Evolutionary conservation across 2,329 filamentous ascomycete species (phyloP).

Genomic region (Fusarium sp.): DNA sequence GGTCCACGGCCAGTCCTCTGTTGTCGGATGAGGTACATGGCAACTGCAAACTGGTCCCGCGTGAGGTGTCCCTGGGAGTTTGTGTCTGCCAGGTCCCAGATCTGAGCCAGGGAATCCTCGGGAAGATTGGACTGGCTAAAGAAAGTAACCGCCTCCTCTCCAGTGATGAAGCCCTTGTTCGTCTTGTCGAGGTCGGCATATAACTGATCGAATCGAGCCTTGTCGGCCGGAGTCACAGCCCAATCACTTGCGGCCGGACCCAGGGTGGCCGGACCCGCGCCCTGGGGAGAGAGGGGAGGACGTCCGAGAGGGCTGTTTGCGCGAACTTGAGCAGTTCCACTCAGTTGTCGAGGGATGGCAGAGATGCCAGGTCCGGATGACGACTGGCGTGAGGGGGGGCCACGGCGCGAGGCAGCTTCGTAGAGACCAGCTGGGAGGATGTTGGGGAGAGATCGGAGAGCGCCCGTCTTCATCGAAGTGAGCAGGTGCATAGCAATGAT

Average conservation of each 20-base stretch:
- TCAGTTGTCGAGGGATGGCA: conserved; percentile 85
- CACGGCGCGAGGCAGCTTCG: conserved; percentile 84
- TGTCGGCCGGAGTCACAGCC: conserved; percentile 85
- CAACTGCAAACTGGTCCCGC: conserved; percentile 93
- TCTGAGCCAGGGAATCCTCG: conserved; percentile 89
- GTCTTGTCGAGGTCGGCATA: conserved; percentile 86
- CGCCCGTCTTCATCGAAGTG: conserved; percentile 87
- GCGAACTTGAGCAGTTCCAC: conserved; percentile 73
- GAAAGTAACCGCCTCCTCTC: conserved; percentile 93
- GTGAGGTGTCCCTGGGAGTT: conserved; percentile 87
- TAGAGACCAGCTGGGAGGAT: conserved; percentile 87
- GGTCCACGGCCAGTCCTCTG: conserved; percentile 77
- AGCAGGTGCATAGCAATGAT: conserved; percentile 98
- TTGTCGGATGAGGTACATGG: conserved; percentile 95
- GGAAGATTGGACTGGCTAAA: conserved; percentile 91
- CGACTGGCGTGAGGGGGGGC: conserved; percentile 60
- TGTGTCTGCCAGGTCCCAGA: conserved; percentile 97
- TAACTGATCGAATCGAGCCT: conserved; percentile 86
- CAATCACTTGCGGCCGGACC: conserved; percentile 68
- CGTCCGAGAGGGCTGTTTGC: conserved; percentile 68
- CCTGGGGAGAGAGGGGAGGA: conserved; percentile 58
- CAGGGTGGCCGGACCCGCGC: conserved; percentile 42
- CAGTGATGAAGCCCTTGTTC: conserved; percentile 85
- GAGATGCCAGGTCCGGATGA: conserved; percentile 65
- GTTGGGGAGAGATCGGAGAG: conserved; percentile 81